Evolutionary conservation across 306 rosid species (phyloP).

Genomic region (Cucumis melo): DNA sequence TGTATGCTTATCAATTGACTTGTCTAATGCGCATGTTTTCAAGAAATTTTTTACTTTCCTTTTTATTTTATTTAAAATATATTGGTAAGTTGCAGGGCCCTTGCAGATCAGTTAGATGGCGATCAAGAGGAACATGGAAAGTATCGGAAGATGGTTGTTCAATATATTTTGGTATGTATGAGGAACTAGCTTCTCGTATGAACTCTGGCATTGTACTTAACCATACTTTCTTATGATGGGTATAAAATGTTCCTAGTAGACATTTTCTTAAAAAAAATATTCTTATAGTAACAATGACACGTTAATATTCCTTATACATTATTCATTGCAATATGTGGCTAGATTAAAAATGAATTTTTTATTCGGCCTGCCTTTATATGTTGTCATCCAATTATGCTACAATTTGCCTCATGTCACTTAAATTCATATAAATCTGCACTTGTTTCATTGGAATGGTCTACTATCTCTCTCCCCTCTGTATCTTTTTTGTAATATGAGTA

Average conservation of each 20-base stretch:
- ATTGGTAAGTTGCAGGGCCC: constrained; percentile 36
- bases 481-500: not conserved
- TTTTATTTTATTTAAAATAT: not conserved
- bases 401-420: not conserved
- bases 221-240: not conserved
- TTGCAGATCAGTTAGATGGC: constrained; percentile 79
- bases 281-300: not conserved
- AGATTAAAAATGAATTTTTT: not conserved
- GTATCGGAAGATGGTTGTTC: constrained; percentile 59
- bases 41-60: not conserved
- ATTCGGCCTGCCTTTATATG: not conserved
- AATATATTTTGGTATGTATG: constrained; percentile 48
- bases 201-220: not conserved
- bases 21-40: not conserved
- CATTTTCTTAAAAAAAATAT: not conserved
- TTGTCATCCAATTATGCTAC: not conserved
- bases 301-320: not conserved
- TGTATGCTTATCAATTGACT: not conserved
- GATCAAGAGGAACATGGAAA: constrained; percentile 53
- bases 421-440: not conserved
- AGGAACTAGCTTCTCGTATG: not conserved
- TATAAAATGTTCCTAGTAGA: not conserved
- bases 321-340: not conserved
- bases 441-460: not conserved
- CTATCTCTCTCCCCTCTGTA: not conserved